Conservation (phyloP, 2,329 filamentous ascomycete genomes). For the Huntiella moniliformis region DNA sequence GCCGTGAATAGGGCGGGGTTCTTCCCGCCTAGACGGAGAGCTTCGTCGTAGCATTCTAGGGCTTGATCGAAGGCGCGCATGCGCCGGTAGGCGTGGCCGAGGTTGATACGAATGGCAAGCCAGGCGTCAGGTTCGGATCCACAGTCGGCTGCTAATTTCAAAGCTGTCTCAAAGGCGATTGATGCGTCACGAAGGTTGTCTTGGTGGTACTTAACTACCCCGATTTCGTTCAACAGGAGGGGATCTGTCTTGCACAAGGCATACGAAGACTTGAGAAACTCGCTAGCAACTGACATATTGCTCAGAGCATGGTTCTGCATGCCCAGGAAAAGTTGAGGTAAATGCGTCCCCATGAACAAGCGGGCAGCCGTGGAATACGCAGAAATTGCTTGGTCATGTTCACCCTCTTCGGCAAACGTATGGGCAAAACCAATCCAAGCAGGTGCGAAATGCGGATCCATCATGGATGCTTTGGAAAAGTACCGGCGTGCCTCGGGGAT, state of each 20-base stretch:
- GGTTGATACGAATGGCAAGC: conserved; percentile 68
- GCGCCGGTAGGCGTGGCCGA: conserved; percentile 73
- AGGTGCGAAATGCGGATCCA: conserved; percentile 92
- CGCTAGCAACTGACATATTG: conserved; percentile 82
- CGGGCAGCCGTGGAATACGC: conserved; percentile 91
- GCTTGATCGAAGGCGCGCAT: conserved; percentile 50
- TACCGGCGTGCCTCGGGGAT: conserved; percentile 87
- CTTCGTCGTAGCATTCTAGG: conserved; percentile 68
- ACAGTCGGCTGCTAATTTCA: conserved; percentile 61
- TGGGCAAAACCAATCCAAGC: conserved; percentile 99
- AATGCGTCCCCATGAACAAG: conserved; percentile 88
- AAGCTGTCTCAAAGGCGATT: conserved; percentile 56
- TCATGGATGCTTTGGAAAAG: conserved; percentile 92
- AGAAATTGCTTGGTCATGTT: conserved; percentile 95
- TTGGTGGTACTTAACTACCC: conserved; percentile 89
- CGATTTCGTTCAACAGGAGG: conserved; percentile 83
- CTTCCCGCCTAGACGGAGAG: conserved; percentile 63
- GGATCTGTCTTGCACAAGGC: conserved; percentile 69
- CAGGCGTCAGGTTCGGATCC: conserved; percentile 67
- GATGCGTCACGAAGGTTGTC: conserved; percentile 58
- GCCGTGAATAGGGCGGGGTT: conserved; percentile 62
- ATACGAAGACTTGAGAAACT: conserved; percentile 85
- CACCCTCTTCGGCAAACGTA: conserved; percentile 91
- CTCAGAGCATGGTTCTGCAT: conserved; percentile 97
- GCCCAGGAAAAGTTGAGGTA: conserved; percentile 86